A percentile compares a stretch with the other conserved stretches of the same genome.
Conservation (phyloP, 2,329 filamentous ascomycete genomes). For the Fusarium xyrophilum region DNA sequence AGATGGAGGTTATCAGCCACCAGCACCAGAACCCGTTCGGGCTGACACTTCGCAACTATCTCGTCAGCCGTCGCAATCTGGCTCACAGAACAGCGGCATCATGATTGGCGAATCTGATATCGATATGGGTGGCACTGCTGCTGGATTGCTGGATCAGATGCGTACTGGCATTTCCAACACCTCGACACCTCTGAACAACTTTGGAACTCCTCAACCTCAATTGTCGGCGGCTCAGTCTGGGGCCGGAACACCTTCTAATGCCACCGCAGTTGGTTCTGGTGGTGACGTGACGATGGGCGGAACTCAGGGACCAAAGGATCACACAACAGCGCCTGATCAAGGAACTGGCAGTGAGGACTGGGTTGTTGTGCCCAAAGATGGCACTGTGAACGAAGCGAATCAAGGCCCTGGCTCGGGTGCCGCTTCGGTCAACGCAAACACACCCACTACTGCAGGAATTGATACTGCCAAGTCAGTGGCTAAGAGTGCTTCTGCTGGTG, state of each 20-base stretch:
- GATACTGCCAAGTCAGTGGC: conserved; percentile 34
- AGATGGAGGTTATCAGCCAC: conserved; percentile 77
- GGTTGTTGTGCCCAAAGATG: conserved; percentile 75
- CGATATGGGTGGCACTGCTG: conserved; percentile 70
- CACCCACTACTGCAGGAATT: conserved; percentile 38
- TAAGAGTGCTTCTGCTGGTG: conserved; percentile 32
- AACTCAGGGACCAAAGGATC: conserved; percentile 49
- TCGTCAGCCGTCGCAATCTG: conserved; percentile 61
- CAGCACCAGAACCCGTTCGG: conserved; percentile 54
- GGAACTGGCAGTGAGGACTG: conserved; percentile 69
- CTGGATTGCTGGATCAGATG: conserved; percentile 72
- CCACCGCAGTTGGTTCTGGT: conserved; percentile 52
- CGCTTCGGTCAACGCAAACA: conserved; percentile 40
- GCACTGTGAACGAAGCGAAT: conserved; percentile 49
- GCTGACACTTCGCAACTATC: conserved; percentile 51
- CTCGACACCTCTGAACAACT: conserved; percentile 66
- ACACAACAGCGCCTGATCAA: conserved; percentile 56
- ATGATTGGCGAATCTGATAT: conserved; percentile 67
- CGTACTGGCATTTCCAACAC: conserved; percentile 66
- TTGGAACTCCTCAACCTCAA: conserved; percentile 66
- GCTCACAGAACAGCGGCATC: conserved; percentile 62
- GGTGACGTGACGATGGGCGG: conserved; percentile 61
- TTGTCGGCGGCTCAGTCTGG: conserved; percentile 63
- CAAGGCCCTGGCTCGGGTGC: conserved; percentile 23
- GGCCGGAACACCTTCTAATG: conserved; percentile 62